Conservation (phyloP, 2,329 filamentous ascomycete genomes). For the Orbilia blumenaviensis region DNA sequence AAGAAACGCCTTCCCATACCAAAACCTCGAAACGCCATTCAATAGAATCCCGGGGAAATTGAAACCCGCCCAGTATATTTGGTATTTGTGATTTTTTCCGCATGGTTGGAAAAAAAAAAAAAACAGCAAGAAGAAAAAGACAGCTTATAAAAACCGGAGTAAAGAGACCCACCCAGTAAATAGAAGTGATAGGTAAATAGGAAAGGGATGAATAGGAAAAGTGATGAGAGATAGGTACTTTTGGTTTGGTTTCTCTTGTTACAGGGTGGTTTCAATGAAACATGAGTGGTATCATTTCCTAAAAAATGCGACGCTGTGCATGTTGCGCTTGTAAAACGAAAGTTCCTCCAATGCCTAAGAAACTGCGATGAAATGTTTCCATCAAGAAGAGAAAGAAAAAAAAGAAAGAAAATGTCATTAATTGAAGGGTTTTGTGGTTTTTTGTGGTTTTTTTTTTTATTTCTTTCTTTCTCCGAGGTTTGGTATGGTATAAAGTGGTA, state of each 20-base stretch:
- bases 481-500: slow-evolving; percentile 25
- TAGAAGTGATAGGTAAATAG: slow-evolving; percentile 24
- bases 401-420: slow-evolving; percentile 15
- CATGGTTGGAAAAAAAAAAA: not conserved
- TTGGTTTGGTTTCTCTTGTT: slow-evolving; percentile 50
- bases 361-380: slow-evolving; percentile 14
- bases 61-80: slow-evolving; percentile 17
- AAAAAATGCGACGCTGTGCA: slow-evolving; percentile 46
- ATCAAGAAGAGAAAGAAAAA: slow-evolving; percentile 15
- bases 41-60: slow-evolving; percentile 33
- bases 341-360: slow-evolving; percentile 37
- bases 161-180: slow-evolving; percentile 36
- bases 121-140: not conserved
- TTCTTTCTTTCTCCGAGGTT: no score
- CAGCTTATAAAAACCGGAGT: slow-evolving; percentile 18
- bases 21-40: slow-evolving; percentile 35
- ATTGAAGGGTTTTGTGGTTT: slow-evolving; percentile 26
- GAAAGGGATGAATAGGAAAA: not conserved
- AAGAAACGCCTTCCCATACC: slow-evolving; percentile 31
- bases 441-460: slow-evolving; percentile 50
- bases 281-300: slow-evolving; percentile 52
- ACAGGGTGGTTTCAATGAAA: slow-evolving; percentile 53
- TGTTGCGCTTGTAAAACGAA: slow-evolving; percentile 29
- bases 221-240: slow-evolving; percentile 41
- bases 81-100: slow-evolving; percentile 38